Percentiles rank a stretch among this genome's conserved stretches.
phyloP scores from a whole-genome alignment of 2,329 filamentous ascomycete species.

The Leptosphaerulina australis region DNA sequence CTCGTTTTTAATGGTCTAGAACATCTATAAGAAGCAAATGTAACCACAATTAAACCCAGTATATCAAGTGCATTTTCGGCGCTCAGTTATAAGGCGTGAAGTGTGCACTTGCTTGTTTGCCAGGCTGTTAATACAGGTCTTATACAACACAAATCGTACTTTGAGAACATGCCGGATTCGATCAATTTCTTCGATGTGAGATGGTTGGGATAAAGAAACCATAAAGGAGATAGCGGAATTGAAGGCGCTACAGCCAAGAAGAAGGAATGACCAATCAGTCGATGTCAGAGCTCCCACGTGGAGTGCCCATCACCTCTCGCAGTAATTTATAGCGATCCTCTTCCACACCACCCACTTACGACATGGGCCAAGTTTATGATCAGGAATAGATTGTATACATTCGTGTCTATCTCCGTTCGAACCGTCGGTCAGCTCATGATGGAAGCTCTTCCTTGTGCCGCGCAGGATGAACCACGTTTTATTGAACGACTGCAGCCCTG shows the following conservation, averaged over 20 bases:
- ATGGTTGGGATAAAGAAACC: background rate
- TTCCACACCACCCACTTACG: background rate
- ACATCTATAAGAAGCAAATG: too few relatives aligned
- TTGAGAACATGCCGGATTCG: too few relatives aligned
- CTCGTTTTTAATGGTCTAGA: too few relatives aligned
- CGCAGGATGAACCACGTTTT: background rate
- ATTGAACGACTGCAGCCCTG: background rate
- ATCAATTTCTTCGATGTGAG: background rate
- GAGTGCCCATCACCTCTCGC: background rate
- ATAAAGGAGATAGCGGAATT: background rate
- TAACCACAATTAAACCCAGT: too few relatives aligned
- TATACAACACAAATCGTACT: too few relatives aligned
- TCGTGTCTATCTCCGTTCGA: background rate
- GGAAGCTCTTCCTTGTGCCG: background rate
- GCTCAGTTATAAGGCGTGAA: too few relatives aligned
- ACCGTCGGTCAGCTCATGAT: conserved; percentile 3
- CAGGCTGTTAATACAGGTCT: too few relatives aligned
- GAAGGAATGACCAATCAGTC: conserved; percentile 7
- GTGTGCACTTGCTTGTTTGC: too few relatives aligned
- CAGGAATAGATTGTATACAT: background rate
- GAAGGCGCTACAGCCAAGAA: conserved; percentile 10
- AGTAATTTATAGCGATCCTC: conserved; percentile 6
- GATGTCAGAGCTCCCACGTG: conserved; percentile 11
- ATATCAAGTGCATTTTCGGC: too few relatives aligned
- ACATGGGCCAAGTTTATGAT: background rate